These are phyloP conservation scores for Triticum aestivum DNA, from an alignment of 176 grass and related monocot species.

Conservation along the genomic window DNA sequence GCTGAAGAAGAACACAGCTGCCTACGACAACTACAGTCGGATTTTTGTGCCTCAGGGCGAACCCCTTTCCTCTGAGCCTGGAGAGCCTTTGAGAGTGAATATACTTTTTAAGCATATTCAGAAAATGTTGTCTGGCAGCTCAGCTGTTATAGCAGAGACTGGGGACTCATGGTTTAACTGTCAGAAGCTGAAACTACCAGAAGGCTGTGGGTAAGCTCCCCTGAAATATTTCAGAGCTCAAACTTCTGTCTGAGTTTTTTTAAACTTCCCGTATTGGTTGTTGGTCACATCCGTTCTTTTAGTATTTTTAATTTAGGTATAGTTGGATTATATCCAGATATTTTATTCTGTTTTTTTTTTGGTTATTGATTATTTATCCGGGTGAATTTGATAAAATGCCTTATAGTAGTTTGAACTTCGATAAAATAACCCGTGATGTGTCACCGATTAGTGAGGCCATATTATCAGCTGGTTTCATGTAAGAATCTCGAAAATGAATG, in stretches of 20 bases:
- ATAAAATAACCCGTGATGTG: neutral
- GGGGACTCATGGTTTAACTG: slow-evolving; percentile 71
- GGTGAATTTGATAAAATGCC: neutral
- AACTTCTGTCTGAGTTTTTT: neutral
- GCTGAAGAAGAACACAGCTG: slow-evolving; percentile 51
- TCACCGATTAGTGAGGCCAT: neutral
- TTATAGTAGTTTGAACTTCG: neutral
- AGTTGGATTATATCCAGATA: neutral
- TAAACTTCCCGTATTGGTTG: neutral
- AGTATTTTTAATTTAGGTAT: neutral
- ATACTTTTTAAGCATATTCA: slow-evolving; percentile 55
- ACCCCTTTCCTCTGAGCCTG: slow-evolving; percentile 24
- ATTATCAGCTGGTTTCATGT: neutral
- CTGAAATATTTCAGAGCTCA: neutral
- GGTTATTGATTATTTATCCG: neutral
- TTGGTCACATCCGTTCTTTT: neutral
- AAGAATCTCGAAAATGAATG: neutral
- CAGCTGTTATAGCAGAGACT: slow-evolving; percentile 52
- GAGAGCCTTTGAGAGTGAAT: slow-evolving; percentile 58
- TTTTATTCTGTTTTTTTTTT: slow-evolving; percentile 9
- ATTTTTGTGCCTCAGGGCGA: slow-evolving; percentile 52
- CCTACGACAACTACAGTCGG: slow-evolving; percentile 45
- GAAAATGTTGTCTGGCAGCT: slow-evolving; percentile 34
- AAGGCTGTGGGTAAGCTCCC: slow-evolving; percentile 55
- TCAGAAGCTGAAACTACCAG: slow-evolving; percentile 55